A percentile compares a stretch with the other conserved stretches of the same genome.
Evolutionary conservation across 2,329 filamentous ascomycete species (phyloP).

Genomic region (Shiraia bambusicola): DNA sequence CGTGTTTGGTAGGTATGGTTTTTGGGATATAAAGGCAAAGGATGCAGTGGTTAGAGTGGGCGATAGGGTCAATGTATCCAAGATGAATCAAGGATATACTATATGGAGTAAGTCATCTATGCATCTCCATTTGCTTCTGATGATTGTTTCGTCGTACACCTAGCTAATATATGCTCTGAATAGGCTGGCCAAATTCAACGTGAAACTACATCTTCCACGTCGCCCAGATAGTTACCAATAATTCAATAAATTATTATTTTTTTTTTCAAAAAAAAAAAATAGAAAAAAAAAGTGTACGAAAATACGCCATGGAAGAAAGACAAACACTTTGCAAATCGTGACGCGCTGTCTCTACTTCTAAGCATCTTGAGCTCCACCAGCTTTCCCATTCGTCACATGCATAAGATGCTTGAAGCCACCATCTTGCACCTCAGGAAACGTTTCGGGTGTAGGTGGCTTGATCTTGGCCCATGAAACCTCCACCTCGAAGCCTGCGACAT

Average conservation of each 20-base stretch:
- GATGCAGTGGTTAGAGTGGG: conserved; percentile 39
- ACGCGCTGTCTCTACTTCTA: too few relatives aligned
- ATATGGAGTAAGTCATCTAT: conserved; percentile 48
- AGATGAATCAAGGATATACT: conserved; percentile 44
- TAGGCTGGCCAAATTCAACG: too few relatives aligned
- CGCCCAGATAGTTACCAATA: too few relatives aligned
- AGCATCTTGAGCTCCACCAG: background rate
- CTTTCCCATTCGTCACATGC: conserved; percentile 7
- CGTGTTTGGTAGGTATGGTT: conserved; percentile 52
- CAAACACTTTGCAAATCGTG: too few relatives aligned
- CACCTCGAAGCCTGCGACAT: conserved; percentile 43
- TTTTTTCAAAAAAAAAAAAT: too few relatives aligned
- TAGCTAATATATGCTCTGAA: too few relatives aligned
- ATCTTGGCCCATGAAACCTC: conserved; percentile 45
- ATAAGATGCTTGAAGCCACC: conserved; percentile 11
- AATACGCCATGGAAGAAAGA: too few relatives aligned
- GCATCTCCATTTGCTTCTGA: too few relatives aligned
- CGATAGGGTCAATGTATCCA: conserved; percentile 46
- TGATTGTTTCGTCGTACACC: too few relatives aligned
- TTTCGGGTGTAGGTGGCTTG: conserved; percentile 32
- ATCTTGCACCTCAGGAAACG: conserved; percentile 14
- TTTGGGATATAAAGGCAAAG: conserved; percentile 32
- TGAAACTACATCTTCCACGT: too few relatives aligned
- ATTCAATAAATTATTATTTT: too few relatives aligned
- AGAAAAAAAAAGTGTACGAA: too few relatives aligned